Percentiles rank a stretch among this genome's conserved stretches.
Conservation (phyloP, 768 basidiomycete genomes). For the Psilocybe subaeruginosa region DNA sequence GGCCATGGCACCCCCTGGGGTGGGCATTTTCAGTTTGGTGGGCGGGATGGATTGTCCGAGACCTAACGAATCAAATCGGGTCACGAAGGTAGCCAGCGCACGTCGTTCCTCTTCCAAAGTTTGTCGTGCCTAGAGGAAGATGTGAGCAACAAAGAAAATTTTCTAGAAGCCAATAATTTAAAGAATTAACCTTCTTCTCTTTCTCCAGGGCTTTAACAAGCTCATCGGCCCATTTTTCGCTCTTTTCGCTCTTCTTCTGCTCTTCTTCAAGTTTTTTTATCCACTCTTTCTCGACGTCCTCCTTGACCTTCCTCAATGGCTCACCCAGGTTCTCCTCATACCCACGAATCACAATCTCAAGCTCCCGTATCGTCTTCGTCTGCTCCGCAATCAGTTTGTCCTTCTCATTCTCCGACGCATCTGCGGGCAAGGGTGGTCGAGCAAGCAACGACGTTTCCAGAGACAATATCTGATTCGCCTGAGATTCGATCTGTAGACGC, state of each 20-base stretch:
- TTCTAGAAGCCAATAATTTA: background rate
- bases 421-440: conserved; percentile 65
- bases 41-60: conserved; percentile 38
- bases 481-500: conserved; percentile 76
- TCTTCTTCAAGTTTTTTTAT: conserved; percentile 60
- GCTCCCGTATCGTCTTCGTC: conserved; percentile 72
- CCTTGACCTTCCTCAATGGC: conserved; percentile 64
- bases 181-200: conserved; percentile 63
- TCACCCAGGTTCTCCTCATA: conserved; percentile 78
- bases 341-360: conserved; percentile 71
- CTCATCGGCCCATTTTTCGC: conserved; percentile 74
- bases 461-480: conserved; percentile 81
- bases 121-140: conserved; percentile 44
- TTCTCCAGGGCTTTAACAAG: conserved; percentile 76
- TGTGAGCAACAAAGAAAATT: background rate
- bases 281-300: conserved; percentile 81
- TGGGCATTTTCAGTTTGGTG: conserved; percentile 48
- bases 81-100: conserved; percentile 79
- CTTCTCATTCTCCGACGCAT: conserved; percentile 73
- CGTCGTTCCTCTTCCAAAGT: conserved; percentile 79
- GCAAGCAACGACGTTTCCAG: conserved; percentile 78
- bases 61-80: conserved; percentile 79
- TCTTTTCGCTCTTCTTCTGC: conserved; percentile 62
- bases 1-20: conserved; percentile 53
- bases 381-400: conserved; percentile 76